phyloP scores from a whole-genome alignment of 176 grass and related monocot species.

The Lolium perenne region DNA sequence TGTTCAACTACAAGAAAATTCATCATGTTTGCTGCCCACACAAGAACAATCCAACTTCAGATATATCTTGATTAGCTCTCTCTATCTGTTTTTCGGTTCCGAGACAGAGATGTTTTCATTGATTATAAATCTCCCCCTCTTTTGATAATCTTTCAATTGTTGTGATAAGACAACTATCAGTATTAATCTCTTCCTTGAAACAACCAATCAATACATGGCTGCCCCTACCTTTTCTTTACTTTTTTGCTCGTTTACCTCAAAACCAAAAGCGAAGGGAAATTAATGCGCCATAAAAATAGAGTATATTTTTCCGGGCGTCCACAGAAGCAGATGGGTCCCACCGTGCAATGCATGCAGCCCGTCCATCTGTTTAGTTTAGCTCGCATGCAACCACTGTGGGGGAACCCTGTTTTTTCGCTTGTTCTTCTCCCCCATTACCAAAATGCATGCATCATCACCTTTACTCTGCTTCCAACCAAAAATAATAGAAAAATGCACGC shows the following conservation, averaged over 20 bases:
- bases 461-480: slow-evolving; percentile 21
- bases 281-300: slow-evolving; percentile 49
- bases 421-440: slow-evolving; percentile 23
- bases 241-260: slow-evolving; percentile 42
- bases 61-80: neutral
- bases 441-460: slow-evolving; percentile 57
- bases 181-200: slow-evolving; percentile 42
- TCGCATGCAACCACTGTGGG: slow-evolving; percentile 57
- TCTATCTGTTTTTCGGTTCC: neutral
- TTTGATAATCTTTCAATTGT: slow-evolving; percentile 18
- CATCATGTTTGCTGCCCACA: neutral
- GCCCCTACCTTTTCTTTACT: slow-evolving; percentile 26
- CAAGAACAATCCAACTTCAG: neutral
- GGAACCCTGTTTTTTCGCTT: slow-evolving; percentile 17
- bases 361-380: slow-evolving; percentile 47
- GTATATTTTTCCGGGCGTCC: slow-evolving; percentile 30
- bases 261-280: slow-evolving; percentile 51
- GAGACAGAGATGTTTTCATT: neutral
- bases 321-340: slow-evolving; percentile 40
- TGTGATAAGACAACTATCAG: neutral
- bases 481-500: slow-evolving; percentile 24
- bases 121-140: neutral
- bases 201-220: slow-evolving; percentile 28
- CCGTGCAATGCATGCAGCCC: slow-evolving; percentile 48
- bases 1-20: neutral